A percentile compares a stretch with the other conserved stretches of the same genome.
These are phyloP conservation scores for Naegleria fowleri DNA, from an alignment of 208 protist species.

Conservation along the genomic window DNA sequence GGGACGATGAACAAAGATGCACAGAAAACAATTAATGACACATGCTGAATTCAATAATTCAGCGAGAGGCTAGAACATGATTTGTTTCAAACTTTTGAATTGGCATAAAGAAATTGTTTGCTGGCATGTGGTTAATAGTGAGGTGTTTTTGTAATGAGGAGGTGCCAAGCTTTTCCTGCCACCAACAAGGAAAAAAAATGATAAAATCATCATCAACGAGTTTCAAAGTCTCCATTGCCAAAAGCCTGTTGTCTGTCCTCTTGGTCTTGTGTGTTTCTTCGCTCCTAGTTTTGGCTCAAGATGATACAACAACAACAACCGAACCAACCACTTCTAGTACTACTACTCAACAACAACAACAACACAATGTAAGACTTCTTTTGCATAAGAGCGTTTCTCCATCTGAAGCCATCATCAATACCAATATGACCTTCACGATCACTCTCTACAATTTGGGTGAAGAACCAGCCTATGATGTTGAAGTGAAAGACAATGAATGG, in stretches of 20 bases:
- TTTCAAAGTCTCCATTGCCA: neutral
- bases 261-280: neutral
- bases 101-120: too few relatives aligned
- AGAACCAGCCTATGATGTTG: neutral
- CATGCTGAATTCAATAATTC: too few relatives aligned
- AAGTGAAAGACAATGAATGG: constrained; percentile 23
- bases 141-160: too few relatives aligned
- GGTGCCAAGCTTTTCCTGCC: too few relatives aligned
- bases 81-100: too few relatives aligned
- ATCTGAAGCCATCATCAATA: neutral
- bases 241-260: neutral
- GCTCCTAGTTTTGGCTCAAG: neutral
- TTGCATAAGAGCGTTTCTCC: neutral
- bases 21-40: too few relatives aligned
- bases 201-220: neutral
- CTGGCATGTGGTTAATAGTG: too few relatives aligned
- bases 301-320: neutral
- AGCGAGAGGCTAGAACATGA: too few relatives aligned
- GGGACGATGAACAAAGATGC: too few relatives aligned
- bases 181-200: neutral
- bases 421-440: neutral
- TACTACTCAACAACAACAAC: neutral
- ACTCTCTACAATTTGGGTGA: constrained; percentile 2
- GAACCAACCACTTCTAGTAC: neutral
- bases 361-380: neutral